phyloP scores from a whole-genome alignment of 495 filamentous ascomycete species.

The Halenospora varia region DNA sequence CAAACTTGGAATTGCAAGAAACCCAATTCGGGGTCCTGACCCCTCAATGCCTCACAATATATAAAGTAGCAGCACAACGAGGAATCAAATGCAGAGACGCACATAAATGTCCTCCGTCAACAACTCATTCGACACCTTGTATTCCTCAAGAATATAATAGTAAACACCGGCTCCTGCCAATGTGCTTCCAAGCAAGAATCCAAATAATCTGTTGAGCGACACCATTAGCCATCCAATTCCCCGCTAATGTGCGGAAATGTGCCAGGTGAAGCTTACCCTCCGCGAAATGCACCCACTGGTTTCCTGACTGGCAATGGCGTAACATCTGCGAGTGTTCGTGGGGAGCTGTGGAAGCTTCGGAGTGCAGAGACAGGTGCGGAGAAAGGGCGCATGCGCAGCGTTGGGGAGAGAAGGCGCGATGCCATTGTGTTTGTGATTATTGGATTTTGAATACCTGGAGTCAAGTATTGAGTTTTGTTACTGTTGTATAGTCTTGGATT shows the following conservation, averaged over 20 bases:
- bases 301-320: constrained; percentile 62
- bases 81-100: constrained; percentile 37
- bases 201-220: constrained; percentile 63
- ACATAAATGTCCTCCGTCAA: constrained; percentile 96
- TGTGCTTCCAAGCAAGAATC: constrained; percentile 85
- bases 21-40: neutral
- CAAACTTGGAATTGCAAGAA: neutral
- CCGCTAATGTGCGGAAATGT: too few species aligned
- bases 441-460: neutral
- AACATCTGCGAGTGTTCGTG: constrained; percentile 33
- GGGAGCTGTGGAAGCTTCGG: constrained; percentile 41
- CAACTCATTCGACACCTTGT: constrained; percentile 88
- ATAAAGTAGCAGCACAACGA: constrained; percentile 17
- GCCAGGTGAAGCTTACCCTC: too few species aligned
- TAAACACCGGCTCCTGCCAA: constrained; percentile 78
- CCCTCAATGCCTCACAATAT: neutral
- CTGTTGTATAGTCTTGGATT: constrained; percentile 3
- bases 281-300: constrained; percentile 87
- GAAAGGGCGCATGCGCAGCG: constrained; percentile 29
- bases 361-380: constrained; percentile 22
- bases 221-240: neutral
- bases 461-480: neutral
- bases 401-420: constrained; percentile 39
- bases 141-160: constrained; percentile 89
- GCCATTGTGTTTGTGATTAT: constrained; percentile 33